These are phyloP conservation scores for Kwoniella mangroviensis DNA, from an alignment of 768 basidiomycete genomes.

Conservation along the genomic window DNA sequence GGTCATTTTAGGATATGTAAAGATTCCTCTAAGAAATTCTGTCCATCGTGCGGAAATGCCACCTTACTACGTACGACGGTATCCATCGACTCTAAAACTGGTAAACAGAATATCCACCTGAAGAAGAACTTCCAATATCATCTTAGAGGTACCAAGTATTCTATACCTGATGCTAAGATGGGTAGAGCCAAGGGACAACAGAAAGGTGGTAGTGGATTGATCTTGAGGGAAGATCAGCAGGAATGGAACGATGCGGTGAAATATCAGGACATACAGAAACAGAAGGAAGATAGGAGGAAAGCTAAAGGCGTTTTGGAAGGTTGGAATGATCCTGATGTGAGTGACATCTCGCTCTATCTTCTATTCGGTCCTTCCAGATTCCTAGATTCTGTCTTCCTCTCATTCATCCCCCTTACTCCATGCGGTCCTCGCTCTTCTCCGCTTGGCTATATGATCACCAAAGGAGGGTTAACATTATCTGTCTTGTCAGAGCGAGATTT, in stretches of 20 bases:
- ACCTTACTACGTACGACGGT: conserved; percentile 89
- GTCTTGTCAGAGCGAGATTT: background rate
- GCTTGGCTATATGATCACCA: background rate
- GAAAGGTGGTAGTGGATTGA: conserved; percentile 77
- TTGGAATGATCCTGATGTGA: conserved; percentile 89
- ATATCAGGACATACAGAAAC: conserved; percentile 71
- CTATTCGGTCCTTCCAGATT: background rate
- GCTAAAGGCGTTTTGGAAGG: conserved; percentile 63
- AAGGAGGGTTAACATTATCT: background rate
- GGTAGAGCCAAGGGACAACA: conserved; percentile 76
- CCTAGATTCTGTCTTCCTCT: background rate
- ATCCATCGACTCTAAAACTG: conserved; percentile 64
- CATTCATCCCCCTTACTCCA: background rate
- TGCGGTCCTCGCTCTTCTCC: background rate
- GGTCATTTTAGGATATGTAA: conserved; percentile 77
- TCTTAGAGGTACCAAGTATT: conserved; percentile 85
- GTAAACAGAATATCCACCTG: conserved; percentile 82
- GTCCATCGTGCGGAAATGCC: conserved; percentile 93
- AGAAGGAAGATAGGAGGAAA: conserved; percentile 76
- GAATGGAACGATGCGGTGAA: conserved; percentile 85
- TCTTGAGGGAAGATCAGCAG: conserved; percentile 88
- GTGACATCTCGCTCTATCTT: conserved; percentile 19
- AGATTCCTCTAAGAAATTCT: conserved; percentile 92
- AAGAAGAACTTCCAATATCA: conserved; percentile 96
- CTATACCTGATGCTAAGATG: conserved; percentile 86